A percentile compares a stretch with the other conserved stretches of the same genome.
Evolutionary conservation across 805 yeast species (phyloP).

Genomic region (Lipomyces sp.): DNA sequence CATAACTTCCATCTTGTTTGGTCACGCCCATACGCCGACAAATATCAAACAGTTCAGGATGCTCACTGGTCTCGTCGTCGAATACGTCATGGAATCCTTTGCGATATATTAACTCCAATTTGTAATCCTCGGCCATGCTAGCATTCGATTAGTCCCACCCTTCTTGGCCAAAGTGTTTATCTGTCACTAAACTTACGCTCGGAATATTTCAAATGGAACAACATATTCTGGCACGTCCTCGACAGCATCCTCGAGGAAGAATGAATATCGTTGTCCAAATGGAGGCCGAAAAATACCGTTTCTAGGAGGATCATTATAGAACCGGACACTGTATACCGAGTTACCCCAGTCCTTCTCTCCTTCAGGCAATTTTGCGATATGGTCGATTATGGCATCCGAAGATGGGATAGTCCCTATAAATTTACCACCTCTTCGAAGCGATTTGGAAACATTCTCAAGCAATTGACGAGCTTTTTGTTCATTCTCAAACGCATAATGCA

Average conservation of each 20-base stretch:
- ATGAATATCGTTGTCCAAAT: conserved; percentile 82
- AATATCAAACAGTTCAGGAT: conserved; percentile 40
- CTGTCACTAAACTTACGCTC: conserved; percentile 47
- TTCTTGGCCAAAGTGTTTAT: neutral
- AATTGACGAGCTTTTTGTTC: conserved; percentile 78
- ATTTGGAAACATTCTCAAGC: conserved; percentile 73
- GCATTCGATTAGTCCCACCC: neutral
- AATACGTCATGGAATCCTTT: conserved; percentile 83
- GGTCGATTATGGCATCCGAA: conserved; percentile 76
- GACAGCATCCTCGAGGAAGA: conserved; percentile 87
- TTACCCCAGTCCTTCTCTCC: conserved; percentile 81
- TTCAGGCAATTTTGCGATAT: conserved; percentile 57
- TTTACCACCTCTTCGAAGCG: conserved; percentile 79
- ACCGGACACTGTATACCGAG: conserved; percentile 76
- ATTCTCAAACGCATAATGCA: conserved; percentile 92
- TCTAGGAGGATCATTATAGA: conserved; percentile 76
- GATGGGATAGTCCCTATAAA: conserved; percentile 96
- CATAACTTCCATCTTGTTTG: conserved; percentile 78
- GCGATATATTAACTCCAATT: conserved; percentile 70
- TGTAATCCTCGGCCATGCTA: conserved; percentile 76
- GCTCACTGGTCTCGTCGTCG: conserved; percentile 74
- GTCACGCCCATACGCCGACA: conserved; percentile 54
- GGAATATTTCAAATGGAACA: conserved; percentile 87
- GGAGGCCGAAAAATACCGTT: conserved; percentile 75
- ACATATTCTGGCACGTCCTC: conserved; percentile 96